Base-by-base conservation (phyloP, 129 eudicot species). In the Cynara cardunculus region DNA sequence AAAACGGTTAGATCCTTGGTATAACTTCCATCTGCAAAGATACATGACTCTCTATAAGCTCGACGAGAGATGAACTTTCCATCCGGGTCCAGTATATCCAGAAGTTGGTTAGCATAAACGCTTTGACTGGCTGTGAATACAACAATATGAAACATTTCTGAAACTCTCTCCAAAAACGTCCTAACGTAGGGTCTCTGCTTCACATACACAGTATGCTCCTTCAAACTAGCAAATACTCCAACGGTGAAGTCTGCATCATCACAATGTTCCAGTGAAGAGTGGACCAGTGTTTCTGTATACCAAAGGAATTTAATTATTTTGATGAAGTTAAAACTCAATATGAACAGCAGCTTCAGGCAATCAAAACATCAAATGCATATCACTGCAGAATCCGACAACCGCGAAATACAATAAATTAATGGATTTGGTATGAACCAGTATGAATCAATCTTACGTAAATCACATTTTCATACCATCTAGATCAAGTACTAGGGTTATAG, bases 231-330 rank as follows among this genome's bases (percentile, higher is more conserved):
- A 73, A 80, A 85, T 46, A 96, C 99, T 12, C 88, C 79, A 87
- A 96, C 93, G 24, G 91, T 90, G 86, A 96, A 96, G 82, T 91
- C 96, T 18, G 96, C 97, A 70, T 86, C 89, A 53, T 91, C 91
- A 84, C 98, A 92, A 39, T 69, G 89, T 61, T 96, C 99, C 88
- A 92, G 53, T 39, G 99, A 88, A 46, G 98, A 93, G 77, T 93
- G 99, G 9, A 96, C 98, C 61, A 96, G 97, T 5, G 99, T 96
- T 85, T 96, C 99, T 96, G 92, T 56, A 78, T 49, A 80, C 21
- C 69, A 82, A 79, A 69, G 27, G 16, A 14, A 13, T 46, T 46
- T 19, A 46, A 46, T 46, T 46, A 39, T 39, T 39, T 72, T 26
- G 76, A 53, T 16, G 1, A 39, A 39, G 49, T 10, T 39, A 39